Conservation (phyloP, 257 asterid genomes). For the Nyctanthes arbortristis region DNA sequence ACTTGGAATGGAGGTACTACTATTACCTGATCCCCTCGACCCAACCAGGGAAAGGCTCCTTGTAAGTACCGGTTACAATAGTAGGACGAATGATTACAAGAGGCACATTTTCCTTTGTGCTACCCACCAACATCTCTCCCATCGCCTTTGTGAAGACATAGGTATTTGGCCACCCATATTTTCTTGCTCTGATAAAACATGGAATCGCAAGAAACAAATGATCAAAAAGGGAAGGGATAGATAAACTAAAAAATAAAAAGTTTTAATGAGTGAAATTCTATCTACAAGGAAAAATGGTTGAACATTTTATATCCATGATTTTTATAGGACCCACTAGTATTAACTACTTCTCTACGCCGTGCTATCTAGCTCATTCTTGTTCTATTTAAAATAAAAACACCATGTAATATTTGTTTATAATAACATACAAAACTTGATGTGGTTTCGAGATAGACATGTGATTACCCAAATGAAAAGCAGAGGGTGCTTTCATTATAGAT, state of each 20-base stretch:
- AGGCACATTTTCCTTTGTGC: slow-evolving; percentile 43
- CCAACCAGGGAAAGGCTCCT: slow-evolving; percentile 93
- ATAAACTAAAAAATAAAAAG: neutral
- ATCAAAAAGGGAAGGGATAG: neutral
- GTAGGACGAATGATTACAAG: slow-evolving; percentile 75
- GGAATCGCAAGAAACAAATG: neutral
- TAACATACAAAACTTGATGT: too few species aligned
- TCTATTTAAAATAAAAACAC: too few species aligned
- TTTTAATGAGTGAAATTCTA: neutral
- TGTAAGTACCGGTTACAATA: slow-evolving; percentile 65
- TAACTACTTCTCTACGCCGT: too few species aligned
- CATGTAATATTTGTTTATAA: too few species aligned
- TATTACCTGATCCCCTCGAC: slow-evolving; percentile 75
- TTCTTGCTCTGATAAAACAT: slow-evolving; percentile 50
- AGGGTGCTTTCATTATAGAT: too few species aligned
- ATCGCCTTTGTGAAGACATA: slow-evolving; percentile 80
- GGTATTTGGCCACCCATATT: slow-evolving; percentile 85
- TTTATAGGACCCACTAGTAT: neutral
- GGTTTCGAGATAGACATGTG: too few species aligned
- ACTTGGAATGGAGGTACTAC: neutral
- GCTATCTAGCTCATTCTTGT: too few species aligned
- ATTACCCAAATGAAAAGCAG: too few species aligned
- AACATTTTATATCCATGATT: neutral
- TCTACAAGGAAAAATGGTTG: neutral
- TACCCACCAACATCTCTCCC: slow-evolving; percentile 75